Base-by-base conservation (phyloP, 805 yeast species). In the Blastobotrys chiropterorum region DNA sequence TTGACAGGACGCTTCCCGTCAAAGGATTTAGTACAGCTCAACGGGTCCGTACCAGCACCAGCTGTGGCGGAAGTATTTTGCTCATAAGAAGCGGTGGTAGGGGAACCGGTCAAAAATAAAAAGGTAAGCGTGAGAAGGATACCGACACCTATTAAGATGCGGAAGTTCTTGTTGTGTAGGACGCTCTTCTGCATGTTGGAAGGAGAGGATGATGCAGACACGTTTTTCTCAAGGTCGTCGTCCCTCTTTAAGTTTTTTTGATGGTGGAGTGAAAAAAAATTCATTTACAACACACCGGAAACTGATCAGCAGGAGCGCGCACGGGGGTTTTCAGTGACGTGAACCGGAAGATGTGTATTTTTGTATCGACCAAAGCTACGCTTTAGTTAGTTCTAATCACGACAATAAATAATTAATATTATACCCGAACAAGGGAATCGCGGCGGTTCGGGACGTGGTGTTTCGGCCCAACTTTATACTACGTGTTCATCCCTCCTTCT, bases 1-100 rank as follows among this genome's bases (percentile, higher is more conserved):
- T 71, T 72, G 15, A 70, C 63, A 8, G 75, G 75, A 49, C 58
- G 59, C 51, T 61, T 64, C 46, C 73, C 73, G 46, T 71, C 73
- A 46, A 51, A 68, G 11, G 74, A 70, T 43, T 52, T 54, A 19
- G 67, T 48, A 58, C 75, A 71, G 19, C 51, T 31, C 7, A 49
- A 40, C 2, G 61, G 55, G 46, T 49, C 46, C 20, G 40, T 39
- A 30, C 14, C 48, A 26, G 42, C 31, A 31, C 45, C 44, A 17
- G 50, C 38, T 5, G 14, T 47, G 16, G 42, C 47, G 15, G 38
- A 26, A 26, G 5, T 26, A 26, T 26, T 26, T 11, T 26, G 34
- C 11, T 26, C 11, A 11, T 26, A 26, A 26, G 34, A 26, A 26
- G 34, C 34, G 34, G 34, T 11, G 34, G 34, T 13, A 11, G 41